Base-by-base conservation (phyloP, 2,329 filamentous ascomycete genomes). In the Calonectria naviculata region DNA sequence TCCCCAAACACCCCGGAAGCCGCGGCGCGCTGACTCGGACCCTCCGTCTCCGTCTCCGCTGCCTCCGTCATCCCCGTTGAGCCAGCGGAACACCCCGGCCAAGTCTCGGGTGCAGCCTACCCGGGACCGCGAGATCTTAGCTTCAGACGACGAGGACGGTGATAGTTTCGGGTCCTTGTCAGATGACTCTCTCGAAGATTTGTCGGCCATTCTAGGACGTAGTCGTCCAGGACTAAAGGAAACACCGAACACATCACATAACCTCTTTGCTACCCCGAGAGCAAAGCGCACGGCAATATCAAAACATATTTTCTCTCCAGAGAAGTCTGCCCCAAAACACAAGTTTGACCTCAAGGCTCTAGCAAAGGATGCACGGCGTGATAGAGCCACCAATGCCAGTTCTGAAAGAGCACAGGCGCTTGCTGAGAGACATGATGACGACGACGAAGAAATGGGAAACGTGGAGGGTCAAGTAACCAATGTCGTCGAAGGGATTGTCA, bases 91-190 rank as follows among this genome's bases (percentile, higher is more conserved):
- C 21, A 81, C 79, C n/a, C 78, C 80, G n/a, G 64, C 64, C 44
- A 76, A 75, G 65, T 61, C 70, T 12, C 58, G 65, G 26, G 44
- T 74, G 70, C 61, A 68, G 10, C 74, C 83, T 60, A 83, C 86
- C 70, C 85, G 90, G 80, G 85, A 90, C 76, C 82, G 90, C 15
- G 84, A 92, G 67, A 93, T 95, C 46, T 87, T 87, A 54, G 92
- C 90, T 65, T 95, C 94, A 0, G 94, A 95, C 77, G 92, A 93
- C 12, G 93, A 93, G n/a, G 89, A 89, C 21, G 17, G n/a, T 31
- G 47, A 52, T 28, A 88, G 87, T 31, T 87, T 92, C 74, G 89
- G 86, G 42, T 75, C 73, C 42, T 80, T 78, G 21, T 91, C 91
- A 21, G 89, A 90, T 29, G 88, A 88, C 60, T 92, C 92, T 0